Evolutionary conservation across 2,329 filamentous ascomycete genomes (phyloP).

Genomic region (Arthrobotrys pseudoclavata): DNA sequence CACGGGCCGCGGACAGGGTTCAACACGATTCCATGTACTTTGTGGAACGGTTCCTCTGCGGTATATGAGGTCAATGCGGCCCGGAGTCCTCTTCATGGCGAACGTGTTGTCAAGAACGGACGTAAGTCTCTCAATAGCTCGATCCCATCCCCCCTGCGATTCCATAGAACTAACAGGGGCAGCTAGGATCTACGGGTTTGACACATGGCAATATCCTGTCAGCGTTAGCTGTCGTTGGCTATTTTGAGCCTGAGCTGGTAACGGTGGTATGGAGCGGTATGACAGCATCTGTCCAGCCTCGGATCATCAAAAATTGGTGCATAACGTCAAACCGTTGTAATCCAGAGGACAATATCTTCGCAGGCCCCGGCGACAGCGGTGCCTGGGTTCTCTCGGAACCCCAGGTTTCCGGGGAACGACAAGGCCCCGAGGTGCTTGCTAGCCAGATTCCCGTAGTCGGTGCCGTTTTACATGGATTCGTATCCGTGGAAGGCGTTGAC

Average conservation of each 20-base stretch:
- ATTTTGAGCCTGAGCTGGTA: slow-evolving; percentile 38
- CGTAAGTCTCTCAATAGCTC: slow-evolving; percentile 31
- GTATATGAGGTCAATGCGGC: slow-evolving; percentile 49
- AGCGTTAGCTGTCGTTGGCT: slow-evolving; percentile 33
- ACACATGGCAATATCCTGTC: slow-evolving; percentile 45
- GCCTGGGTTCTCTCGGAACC: slow-evolving; percentile 51
- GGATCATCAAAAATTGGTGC: slow-evolving; percentile 50
- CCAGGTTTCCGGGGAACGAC: background rate
- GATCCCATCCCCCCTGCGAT: slow-evolving; percentile 1
- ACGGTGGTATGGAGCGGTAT: slow-evolving; percentile 15
- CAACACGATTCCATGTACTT: slow-evolving; percentile 44
- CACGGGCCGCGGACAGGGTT: slow-evolving; percentile 28
- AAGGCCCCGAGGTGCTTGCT: slow-evolving; percentile 9
- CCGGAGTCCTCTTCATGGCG: slow-evolving; percentile 41
- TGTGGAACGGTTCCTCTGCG: slow-evolving; percentile 25
- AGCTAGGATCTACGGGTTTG: slow-evolving; percentile 41
- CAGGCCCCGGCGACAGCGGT: slow-evolving; percentile 46
- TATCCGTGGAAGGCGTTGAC: slow-evolving; percentile 52
- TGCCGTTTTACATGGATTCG: slow-evolving; percentile 41
- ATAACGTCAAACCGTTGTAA: slow-evolving; percentile 23
- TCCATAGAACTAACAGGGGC: background rate
- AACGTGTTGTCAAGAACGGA: slow-evolving; percentile 48
- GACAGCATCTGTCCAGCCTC: slow-evolving; percentile 24
- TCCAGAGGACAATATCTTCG: slow-evolving; percentile 34
- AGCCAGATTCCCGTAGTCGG: slow-evolving; percentile 43